Conservation (phyloP, 169 alveolate genomes). For the Babesia ovis region DNA sequence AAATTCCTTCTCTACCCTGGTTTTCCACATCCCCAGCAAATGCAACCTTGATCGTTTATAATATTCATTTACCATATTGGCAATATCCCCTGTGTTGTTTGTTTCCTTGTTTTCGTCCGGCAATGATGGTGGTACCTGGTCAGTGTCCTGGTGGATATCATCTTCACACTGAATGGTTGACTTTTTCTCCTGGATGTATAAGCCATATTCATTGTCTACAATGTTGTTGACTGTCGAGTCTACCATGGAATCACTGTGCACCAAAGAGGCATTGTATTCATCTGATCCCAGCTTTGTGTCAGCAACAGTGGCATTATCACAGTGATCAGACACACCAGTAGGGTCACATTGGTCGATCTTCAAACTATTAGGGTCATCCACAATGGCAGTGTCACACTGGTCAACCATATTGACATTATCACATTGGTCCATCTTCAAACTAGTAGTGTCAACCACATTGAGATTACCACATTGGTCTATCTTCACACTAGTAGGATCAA, state of each 20-base stretch:
- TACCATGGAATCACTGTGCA: neutral
- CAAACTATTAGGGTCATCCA: neutral
- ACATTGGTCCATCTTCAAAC: neutral
- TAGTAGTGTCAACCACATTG: neutral
- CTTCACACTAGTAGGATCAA: neutral
- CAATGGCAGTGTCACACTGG: neutral
- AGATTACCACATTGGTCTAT: neutral
- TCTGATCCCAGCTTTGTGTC: neutral
- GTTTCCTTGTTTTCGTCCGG: neutral
- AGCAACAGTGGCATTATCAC: neutral
- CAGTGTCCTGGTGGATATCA: neutral
- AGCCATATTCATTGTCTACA: neutral
- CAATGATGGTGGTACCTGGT: neutral
- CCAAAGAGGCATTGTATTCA: neutral
- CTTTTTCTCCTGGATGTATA: neutral
- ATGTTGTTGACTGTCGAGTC: neutral
- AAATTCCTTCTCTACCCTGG: conserved; percentile 18
- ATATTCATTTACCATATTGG: conserved; percentile 13
- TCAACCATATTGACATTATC: neutral
- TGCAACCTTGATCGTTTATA: conserved; percentile 29
- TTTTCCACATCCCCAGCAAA: conserved; percentile 26
- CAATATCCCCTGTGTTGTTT: neutral
- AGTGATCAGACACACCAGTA: neutral
- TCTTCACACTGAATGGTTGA: neutral
- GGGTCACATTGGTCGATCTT: neutral